Conservation (phyloP, 2,329 filamentous ascomycete genomes). For the Calycina herbarum region DNA sequence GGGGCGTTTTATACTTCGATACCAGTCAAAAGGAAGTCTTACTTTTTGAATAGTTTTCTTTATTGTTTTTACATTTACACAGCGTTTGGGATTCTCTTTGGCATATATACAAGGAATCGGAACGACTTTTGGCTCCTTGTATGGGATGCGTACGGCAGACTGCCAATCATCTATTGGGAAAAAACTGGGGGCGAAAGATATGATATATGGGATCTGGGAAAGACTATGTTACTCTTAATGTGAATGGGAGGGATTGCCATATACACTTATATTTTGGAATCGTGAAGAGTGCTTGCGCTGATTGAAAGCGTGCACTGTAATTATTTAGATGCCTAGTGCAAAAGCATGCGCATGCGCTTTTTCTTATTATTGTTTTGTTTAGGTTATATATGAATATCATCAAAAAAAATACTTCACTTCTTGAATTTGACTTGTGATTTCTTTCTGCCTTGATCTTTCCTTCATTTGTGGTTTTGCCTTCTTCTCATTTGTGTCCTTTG, state of each 20-base stretch:
- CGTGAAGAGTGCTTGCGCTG: no score
- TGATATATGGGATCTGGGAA: conserved; percentile 4
- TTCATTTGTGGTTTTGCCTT: no score
- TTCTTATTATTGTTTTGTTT: no score
- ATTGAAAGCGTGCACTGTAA: no score
- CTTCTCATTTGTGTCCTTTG: no score
- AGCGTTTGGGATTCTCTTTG: not conserved
- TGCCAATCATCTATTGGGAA: conserved; percentile 3
- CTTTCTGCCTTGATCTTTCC: no score
- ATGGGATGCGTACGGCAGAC: conserved; percentile 2
- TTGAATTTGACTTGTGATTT: no score
- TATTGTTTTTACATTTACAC: conserved; percentile 4
- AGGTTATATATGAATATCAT: no score
- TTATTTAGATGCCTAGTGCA: no score
- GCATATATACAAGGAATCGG: not conserved
- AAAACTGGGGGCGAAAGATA: not conserved
- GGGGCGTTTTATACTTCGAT: conserved; percentile 1
- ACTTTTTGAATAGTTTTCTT: not conserved
- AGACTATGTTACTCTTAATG: conserved; percentile 2
- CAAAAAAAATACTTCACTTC: no score
- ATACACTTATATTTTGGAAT: not conserved
- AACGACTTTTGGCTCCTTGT: conserved; percentile 3
- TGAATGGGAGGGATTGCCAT: not conserved
- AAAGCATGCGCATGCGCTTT: no score
- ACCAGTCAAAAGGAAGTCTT: not conserved